Base-by-base conservation (phyloP, 768 basidiomycete species). In the Boletus subparvulus region DNA sequence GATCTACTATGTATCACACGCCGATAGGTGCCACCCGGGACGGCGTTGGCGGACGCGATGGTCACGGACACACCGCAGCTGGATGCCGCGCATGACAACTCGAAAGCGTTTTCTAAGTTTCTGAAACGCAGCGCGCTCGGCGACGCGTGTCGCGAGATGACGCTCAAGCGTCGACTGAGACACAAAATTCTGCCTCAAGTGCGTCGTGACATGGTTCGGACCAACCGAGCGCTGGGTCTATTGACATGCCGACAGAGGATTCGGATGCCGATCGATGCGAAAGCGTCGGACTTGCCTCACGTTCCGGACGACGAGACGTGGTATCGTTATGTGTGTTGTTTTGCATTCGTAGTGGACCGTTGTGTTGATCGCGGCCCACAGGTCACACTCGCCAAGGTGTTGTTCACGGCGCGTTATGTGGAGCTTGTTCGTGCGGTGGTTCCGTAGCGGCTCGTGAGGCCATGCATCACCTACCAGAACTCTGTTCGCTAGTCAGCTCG, bases 111-210 rank as follows among this genome's bases (percentile, higher is more conserved):
- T 58, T 47, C 61, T 1, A 56, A 26, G 44, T 78, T 68, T 58
- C 52, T 79, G 44, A 66, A 66, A 30, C 53, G 61, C 10, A 52
- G 65, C 42, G 55, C 64, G 1, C n/a, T 75, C 4, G 40, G 64
- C 13, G 37, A 56, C 5, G 46, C 63, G 61, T 37, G 67, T 44
- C 40, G 63, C 60, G 52, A 66, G 46, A 39, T 35, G 24, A 65
- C 3, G 50, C 63, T 64, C 60, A 73, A 55, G 52, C 62, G 56
- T 52, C 72, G 61, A 62, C 53, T 54, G 36, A 69, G 42, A 57
- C 65, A 63, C 69, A 75, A 50, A 45, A 70, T 80, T 35, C 60
- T 79, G 19, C 72, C 78, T n/a, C 75, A 76, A 55, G 78, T 79
- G 54, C 53, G 71, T 59, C 48, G 5, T 74, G 77, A 5, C 3